Conservation (phyloP, 2,329 filamentous ascomycete genomes). For the Pseudogymnoascus sp. region DNA sequence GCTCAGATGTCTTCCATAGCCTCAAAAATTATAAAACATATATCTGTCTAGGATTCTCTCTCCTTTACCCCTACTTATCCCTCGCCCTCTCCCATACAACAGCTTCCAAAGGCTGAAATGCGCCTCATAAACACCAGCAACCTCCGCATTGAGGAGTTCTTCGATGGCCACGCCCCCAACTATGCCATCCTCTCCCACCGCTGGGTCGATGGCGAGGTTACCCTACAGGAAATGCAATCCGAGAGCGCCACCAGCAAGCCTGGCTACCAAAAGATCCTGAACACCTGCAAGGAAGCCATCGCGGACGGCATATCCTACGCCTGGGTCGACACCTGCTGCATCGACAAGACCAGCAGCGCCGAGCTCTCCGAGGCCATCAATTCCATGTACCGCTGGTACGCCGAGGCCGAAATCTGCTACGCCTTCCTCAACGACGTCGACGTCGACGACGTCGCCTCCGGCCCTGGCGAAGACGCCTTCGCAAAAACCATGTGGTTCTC, state of each 20-base stretch:
- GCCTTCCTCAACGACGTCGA: not conserved
- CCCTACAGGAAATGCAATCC: slow-evolving; percentile 9
- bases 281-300: not conserved
- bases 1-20: not conserved
- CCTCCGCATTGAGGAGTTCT: slow-evolving; percentile 16
- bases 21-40: not conserved
- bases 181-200: slow-evolving; percentile 15
- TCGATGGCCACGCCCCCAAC: slow-evolving; percentile 16
- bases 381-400: slow-evolving; percentile 10
- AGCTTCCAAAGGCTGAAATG: not conserved
- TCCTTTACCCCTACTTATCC: not conserved
- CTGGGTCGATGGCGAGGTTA: slow-evolving; percentile 12
- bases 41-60: not conserved
- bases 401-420: not conserved
- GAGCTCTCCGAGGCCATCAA: slow-evolving; percentile 11
- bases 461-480: not conserved
- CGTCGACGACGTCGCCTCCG: not conserved
- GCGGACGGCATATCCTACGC: not conserved
- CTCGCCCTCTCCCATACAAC: not conserved
- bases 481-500: not conserved
- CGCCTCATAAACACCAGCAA: slow-evolving; percentile 11
- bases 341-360: slow-evolving; percentile 11
- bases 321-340: slow-evolving; percentile 11
- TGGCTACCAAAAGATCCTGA: not conserved
- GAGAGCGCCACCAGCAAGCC: not conserved